Evolutionary conservation across 352 stramenopile genomes (phyloP).

Genomic region (Pythium scleroteichum): DNA sequence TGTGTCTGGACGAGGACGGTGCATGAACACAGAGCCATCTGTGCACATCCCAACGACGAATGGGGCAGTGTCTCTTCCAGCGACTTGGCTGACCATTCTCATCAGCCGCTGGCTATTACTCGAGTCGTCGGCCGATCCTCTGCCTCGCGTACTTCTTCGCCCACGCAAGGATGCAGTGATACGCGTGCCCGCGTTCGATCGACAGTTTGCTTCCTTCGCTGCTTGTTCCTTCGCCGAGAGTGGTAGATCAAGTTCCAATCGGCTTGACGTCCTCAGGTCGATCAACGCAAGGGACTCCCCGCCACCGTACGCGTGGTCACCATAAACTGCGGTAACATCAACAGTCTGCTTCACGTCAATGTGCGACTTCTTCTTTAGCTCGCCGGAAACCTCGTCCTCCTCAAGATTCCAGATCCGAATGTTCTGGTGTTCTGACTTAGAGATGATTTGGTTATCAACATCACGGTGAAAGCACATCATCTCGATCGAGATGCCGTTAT

Average conservation of each 20-base stretch:
- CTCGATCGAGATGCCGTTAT: conserved; percentile 84
- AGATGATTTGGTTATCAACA: conserved; percentile 62
- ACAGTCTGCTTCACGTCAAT: conserved; percentile 72
- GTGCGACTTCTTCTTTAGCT: conserved; percentile 71
- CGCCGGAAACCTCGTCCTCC: conserved; percentile 37
- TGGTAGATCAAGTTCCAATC: conserved; percentile 75
- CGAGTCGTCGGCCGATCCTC: conserved; percentile 38
- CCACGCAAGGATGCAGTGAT: conserved; percentile 30
- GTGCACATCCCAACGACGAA: conserved; percentile 85
- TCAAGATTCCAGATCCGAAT: conserved; percentile 83
- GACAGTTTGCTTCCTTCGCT: conserved; percentile 15
- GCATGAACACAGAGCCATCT: conserved; percentile 81
- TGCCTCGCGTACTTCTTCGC: conserved; percentile 31
- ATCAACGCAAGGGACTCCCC: conserved; percentile 66
- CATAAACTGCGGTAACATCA: conserved; percentile 66
- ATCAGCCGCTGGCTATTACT: conserved; percentile 57
- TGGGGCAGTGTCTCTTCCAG: conserved; percentile 50
- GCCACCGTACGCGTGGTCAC: conserved; percentile 75
- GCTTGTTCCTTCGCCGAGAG: conserved; percentile 62
- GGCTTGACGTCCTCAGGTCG: conserved; percentile 50
- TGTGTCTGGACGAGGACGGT: conserved; percentile 41
- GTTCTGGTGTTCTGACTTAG: conserved; percentile 86
- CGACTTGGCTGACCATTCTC: conserved; percentile 71
- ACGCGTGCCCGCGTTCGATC: conserved; percentile 9
- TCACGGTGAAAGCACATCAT: conserved; percentile 71